A percentile compares a stretch with the other conserved stretches of the same genome.
Conservation (phyloP, 345 rosid species). For the Dipteronia dyeriana region DNA sequence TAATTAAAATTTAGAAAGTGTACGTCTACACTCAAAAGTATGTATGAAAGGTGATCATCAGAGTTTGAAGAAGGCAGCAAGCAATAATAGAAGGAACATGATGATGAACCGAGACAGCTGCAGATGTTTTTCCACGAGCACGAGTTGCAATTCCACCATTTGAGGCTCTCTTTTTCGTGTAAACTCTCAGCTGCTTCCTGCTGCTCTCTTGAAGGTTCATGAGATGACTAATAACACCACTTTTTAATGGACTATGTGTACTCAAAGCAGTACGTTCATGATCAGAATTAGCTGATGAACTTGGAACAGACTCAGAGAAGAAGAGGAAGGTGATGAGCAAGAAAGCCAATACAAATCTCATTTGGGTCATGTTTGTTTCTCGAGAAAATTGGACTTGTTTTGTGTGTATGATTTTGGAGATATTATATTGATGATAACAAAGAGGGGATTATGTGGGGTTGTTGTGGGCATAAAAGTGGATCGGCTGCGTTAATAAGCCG, state of each 20-base stretch:
- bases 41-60: neutral
- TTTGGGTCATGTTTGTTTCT: conserved; percentile 17
- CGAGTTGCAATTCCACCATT: neutral
- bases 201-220: neutral
- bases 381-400: neutral
- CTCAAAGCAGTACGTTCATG: neutral
- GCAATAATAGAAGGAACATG: conserved; percentile 18
- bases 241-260: neutral
- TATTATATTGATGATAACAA: neutral
- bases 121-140: conserved; percentile 12
- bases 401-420: neutral
- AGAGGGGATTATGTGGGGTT: no score
- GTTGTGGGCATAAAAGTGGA: neutral
- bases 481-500: neutral
- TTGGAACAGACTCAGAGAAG: conserved; percentile 16
- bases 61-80: conserved; percentile 11
- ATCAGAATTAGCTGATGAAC: neutral
- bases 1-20: neutral
- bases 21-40: neutral
- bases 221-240: neutral
- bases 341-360: neutral
- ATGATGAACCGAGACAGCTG: conserved; percentile 2
- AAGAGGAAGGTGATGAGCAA: conserved; percentile 20
- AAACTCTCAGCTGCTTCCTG: conserved; percentile 17
- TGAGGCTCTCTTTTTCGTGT: conserved; percentile 6